Evolutionary conservation across 2,329 filamentous ascomycete genomes (phyloP), one percentile per base, ranked within the genome.

Genomic region (Cercospora sesami): DNA sequence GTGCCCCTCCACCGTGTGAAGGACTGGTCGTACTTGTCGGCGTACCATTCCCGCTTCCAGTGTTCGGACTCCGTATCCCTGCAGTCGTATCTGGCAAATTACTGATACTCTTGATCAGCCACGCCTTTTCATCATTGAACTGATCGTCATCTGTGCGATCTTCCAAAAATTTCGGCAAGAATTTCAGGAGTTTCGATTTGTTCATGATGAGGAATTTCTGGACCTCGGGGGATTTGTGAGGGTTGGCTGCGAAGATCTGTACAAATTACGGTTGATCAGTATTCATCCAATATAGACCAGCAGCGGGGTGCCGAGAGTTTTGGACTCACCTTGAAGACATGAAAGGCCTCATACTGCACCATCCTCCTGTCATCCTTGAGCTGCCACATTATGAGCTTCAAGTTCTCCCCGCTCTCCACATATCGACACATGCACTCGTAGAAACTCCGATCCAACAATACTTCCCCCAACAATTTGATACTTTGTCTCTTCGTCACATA

Each of bases 261-360:
- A 10, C 33, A 4, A 1, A 18, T 31, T 42, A 76, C 4, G 58
- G 7, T 39, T 4, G 33, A n/a, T 42, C 16, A 42, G 33, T 36
- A 36, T n/a, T n/a, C n/a, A n/a, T n/a, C n/a, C n/a, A n/a, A n/a
- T n/a, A n/a, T n/a, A n/a, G n/a, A n/a, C n/a, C n/a, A 26, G 26
- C 26, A 36, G 33, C 33, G n/a, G 21, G 31, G 33, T 8, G 23
- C 16, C 7, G 12, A 21, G 21, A 23, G n/a, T 5, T 5, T 14
- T 10, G 23, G 23, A 55, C 74, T 63, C 69, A 88, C 87, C 84
- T 99, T 99, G 86, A 99, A 99, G 51, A 99, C 94, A 79, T 99
- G 95, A 79, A 99, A 99, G 7, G 94, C 95, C 80, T 99, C 95
- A 79, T 99, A 99, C 81, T 98, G 95, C 70, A 99, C 95, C 94